A percentile compares a stretch with the other conserved stretches of the same genome.
Conservation (phyloP, 768 basidiomycete species). For the Hydnum rufescens region DNA sequence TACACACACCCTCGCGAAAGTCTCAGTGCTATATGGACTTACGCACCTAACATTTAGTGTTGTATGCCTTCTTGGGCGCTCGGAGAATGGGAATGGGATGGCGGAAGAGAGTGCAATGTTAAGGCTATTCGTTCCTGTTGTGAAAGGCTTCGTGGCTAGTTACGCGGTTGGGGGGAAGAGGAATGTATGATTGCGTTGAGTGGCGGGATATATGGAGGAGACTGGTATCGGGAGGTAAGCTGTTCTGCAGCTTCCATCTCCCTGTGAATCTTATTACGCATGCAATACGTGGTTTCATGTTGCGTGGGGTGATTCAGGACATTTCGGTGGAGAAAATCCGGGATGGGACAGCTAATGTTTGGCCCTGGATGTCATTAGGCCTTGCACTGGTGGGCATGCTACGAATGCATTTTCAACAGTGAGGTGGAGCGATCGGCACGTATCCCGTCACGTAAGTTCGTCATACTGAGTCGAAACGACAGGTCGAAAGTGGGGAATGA, state of each 20-base stretch:
- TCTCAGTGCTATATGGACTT: conserved; percentile 43
- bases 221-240: conserved; percentile 40
- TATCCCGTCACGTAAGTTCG: too few species aligned
- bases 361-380: conserved; percentile 43
- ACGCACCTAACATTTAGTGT: conserved; percentile 42
- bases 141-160: conserved; percentile 51
- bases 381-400: conserved; percentile 26
- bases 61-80: conserved; percentile 37
- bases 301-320: conserved; percentile 39
- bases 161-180: conserved; percentile 39
- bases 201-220: conserved; percentile 70
- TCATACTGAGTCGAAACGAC: too few species aligned
- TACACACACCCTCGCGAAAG: conserved; percentile 39
- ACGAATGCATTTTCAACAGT: conserved; percentile 25
- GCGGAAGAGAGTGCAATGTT: conserved; percentile 32
- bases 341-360: conserved; percentile 50
- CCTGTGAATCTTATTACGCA: neutral
- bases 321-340: conserved; percentile 62
- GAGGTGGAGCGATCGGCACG: too few species aligned
- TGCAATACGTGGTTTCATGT: neutral
- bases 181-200: conserved; percentile 57
- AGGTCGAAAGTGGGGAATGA: too few species aligned
- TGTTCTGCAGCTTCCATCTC: too few species aligned
- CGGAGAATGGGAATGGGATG: conserved; percentile 33
- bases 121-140: conserved; percentile 44